These are phyloP conservation scores for Fusarium sp. DNA, from an alignment of 2,329 filamentous ascomycete species.

Conservation along the genomic window DNA sequence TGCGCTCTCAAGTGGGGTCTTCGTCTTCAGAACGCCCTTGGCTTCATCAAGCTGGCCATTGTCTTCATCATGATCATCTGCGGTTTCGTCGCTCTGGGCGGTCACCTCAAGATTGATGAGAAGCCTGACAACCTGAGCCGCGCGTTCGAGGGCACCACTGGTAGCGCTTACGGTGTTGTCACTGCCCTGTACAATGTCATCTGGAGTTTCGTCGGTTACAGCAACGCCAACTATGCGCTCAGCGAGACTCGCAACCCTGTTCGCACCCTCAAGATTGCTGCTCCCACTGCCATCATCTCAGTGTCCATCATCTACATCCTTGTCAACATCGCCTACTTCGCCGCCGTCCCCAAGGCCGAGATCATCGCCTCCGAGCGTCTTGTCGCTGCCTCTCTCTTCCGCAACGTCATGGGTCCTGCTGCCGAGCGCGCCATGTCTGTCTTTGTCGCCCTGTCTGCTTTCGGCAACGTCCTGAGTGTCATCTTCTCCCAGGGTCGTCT, in stretches of 20 bases:
- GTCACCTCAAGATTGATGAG: conserved; percentile 67
- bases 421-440: conserved; percentile 72
- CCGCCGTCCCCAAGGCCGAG: conserved; percentile 65
- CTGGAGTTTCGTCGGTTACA: conserved; percentile 76
- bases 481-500: conserved; percentile 76
- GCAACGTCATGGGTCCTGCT: conserved; percentile 64
- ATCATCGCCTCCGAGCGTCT: conserved; percentile 64
- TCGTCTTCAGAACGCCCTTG: conserved; percentile 74
- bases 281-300: conserved; percentile 68
- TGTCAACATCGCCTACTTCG: conserved; percentile 75
- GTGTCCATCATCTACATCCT: conserved; percentile 74
- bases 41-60: conserved; percentile 73
- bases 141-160: conserved; percentile 74
- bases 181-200: conserved; percentile 79
- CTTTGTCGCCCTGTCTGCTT: conserved; percentile 75
- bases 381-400: conserved; percentile 66
- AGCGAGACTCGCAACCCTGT: conserved; percentile 75
- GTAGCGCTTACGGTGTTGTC: conserved; percentile 74
- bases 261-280: conserved; percentile 73
- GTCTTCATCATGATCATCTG: conserved; percentile 73
- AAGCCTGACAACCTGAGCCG: conserved; percentile 73
- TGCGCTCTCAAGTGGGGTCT: conserved; percentile 74
- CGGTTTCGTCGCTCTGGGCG: conserved; percentile 71
- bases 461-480: conserved; percentile 74
- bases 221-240: conserved; percentile 75